Evolutionary conservation across 805 yeast species (phyloP).

Genomic region (Candida jianshihensis): DNA sequence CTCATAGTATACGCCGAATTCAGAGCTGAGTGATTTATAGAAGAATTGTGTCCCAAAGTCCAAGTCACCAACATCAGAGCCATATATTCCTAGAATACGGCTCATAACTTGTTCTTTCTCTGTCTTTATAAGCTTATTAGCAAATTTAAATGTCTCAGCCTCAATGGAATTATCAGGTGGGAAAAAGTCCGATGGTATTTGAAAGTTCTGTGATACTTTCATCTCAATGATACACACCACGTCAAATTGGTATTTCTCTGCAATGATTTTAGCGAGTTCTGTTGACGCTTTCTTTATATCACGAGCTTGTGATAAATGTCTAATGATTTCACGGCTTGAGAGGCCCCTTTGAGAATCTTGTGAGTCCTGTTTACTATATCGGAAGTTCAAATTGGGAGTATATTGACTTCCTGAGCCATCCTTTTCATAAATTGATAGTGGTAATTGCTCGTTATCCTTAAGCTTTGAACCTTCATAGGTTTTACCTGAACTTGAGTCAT

Average conservation of each 20-base stretch:
- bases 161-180: constrained; percentile 40
- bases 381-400: constrained; percentile 39
- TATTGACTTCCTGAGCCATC: constrained; percentile 65
- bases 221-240: constrained; percentile 47
- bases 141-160: constrained; percentile 35
- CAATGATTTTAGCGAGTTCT: constrained; percentile 31
- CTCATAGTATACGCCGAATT: constrained; percentile 42
- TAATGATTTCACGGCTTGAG: constrained; percentile 30
- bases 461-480: constrained; percentile 55
- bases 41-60: constrained; percentile 32
- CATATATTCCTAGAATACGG: constrained; percentile 40
- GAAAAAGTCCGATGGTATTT: constrained; percentile 34
- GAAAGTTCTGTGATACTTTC: constrained; percentile 39
- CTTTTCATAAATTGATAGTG: constrained; percentile 43
- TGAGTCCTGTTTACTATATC: constrained; percentile 29
- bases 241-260: constrained; percentile 29
- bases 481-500: constrained; percentile 9
- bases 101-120: constrained; percentile 36
- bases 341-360: constrained; percentile 18
- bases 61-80: constrained; percentile 15
- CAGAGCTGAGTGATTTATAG: constrained; percentile 40
- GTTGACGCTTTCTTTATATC: constrained; percentile 39
- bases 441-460: constrained; percentile 26
- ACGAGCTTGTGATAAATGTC: constrained; percentile 28
- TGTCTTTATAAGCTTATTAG: constrained; percentile 28